These are phyloP conservation scores for Ambispora gerdemannii DNA, from an alignment of 192 early-diverging fungal species.

Conservation along the genomic window DNA sequence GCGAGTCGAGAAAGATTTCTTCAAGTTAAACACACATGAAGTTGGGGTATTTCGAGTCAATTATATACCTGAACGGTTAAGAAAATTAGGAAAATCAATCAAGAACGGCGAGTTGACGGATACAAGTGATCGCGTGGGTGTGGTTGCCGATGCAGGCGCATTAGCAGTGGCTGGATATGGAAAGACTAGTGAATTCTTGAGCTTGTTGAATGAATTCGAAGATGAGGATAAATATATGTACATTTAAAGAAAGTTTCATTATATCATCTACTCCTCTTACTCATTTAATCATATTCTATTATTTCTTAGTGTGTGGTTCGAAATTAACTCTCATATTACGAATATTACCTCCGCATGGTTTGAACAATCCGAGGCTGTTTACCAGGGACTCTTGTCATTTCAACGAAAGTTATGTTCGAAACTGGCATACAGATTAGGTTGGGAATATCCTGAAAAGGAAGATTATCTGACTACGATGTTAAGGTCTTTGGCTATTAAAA, in stretches of 20 bases:
- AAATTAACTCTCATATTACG: slow-evolving; percentile 57
- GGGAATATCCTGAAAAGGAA: slow-evolving; percentile 68
- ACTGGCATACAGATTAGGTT: slow-evolving; percentile 72
- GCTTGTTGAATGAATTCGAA: slow-evolving; percentile 66
- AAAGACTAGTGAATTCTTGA: slow-evolving; percentile 72
- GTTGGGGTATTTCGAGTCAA: slow-evolving; percentile 86
- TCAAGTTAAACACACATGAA: slow-evolving; percentile 82
- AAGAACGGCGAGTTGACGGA: slow-evolving; percentile 57
- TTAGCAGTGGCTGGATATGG: slow-evolving; percentile 75
- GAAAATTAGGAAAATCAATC: slow-evolving; percentile 51
- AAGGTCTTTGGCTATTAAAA: slow-evolving; percentile 70
- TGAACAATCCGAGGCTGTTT: slow-evolving; percentile 57
- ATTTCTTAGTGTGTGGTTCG: slow-evolving; percentile 60
- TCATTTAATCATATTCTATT: slow-evolving; percentile 17
- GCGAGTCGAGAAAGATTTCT: slow-evolving; percentile 54
- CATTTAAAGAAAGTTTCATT: too few relatives aligned
- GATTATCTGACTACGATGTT: slow-evolving; percentile 72
- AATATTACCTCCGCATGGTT: slow-evolving; percentile 66
- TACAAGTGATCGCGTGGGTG: slow-evolving; percentile 72
- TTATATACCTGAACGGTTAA: slow-evolving; percentile 55
- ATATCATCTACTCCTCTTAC: too few relatives aligned
- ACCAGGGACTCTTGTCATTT: slow-evolving; percentile 62
- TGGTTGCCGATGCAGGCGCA: slow-evolving; percentile 79
- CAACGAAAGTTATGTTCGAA: slow-evolving; percentile 70
- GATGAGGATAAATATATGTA: slow-evolving; percentile 78